phyloP scores from a whole-genome alignment of 1,284 basidiomycete genomes.

The Pseudozyma hubeiensis region DNA sequence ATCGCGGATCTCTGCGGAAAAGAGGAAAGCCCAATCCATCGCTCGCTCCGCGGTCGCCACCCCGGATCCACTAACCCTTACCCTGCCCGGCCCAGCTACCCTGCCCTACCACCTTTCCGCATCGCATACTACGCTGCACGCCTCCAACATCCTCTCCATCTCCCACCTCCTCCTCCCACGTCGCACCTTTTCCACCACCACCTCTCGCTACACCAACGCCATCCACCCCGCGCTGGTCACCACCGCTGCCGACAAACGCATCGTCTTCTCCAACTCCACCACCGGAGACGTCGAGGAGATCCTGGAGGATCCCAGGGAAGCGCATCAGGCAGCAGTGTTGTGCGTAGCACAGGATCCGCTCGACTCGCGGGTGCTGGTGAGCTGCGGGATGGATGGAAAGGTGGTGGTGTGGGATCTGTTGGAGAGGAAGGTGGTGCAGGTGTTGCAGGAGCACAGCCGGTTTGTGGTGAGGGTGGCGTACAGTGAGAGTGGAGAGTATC shows the following conservation, averaged over 20 bases:
- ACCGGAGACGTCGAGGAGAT: slow-evolving; percentile 57
- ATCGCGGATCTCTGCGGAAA: slow-evolving; percentile 32
- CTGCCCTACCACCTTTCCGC: slow-evolving; percentile 26
- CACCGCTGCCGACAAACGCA: slow-evolving; percentile 57
- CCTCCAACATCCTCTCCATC: slow-evolving; percentile 62
- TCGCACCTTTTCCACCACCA: slow-evolving; percentile 31
- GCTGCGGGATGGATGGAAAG: slow-evolving; percentile 60
- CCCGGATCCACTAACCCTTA: slow-evolving; percentile 34
- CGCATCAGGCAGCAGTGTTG: slow-evolving; percentile 60
- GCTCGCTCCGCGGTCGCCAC: slow-evolving; percentile 20
- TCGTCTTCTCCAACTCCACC: slow-evolving; percentile 52
- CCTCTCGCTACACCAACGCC: slow-evolving; percentile 19
- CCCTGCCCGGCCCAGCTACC: slow-evolving; percentile 24
- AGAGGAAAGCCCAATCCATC: slow-evolving; percentile 22
- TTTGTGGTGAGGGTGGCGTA: slow-evolving; percentile 60
- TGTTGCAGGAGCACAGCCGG: slow-evolving; percentile 52
- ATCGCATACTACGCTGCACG: slow-evolving; percentile 53
- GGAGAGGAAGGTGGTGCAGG: slow-evolving; percentile 42
- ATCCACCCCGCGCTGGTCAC: slow-evolving; percentile 35
- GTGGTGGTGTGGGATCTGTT: slow-evolving; percentile 62
- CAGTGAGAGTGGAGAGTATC: slow-evolving; percentile 49
- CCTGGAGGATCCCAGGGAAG: slow-evolving; percentile 40
- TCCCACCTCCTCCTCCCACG: slow-evolving; percentile 24
- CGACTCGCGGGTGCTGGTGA: slow-evolving; percentile 50
- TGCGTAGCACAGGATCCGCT: slow-evolving; percentile 52